phyloP scores from a whole-genome alignment of 129 eudicot genomes.

The Calendula officinalis region DNA sequence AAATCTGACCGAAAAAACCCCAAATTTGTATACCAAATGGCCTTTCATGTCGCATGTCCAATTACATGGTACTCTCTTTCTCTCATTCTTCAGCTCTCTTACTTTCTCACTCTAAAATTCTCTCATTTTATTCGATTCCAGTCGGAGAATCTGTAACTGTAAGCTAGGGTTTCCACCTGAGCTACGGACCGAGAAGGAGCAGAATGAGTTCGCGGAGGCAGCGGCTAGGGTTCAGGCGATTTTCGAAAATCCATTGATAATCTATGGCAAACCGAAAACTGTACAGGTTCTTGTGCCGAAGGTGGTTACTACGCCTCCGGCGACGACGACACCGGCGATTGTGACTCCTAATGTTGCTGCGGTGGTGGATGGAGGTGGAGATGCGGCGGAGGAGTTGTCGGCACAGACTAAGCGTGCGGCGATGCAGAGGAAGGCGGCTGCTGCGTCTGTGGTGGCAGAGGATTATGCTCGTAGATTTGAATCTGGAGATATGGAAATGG shows the following conservation, averaged over 20 bases:
- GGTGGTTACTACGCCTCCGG: slow-evolving; percentile 37
- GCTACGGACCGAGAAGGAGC: slow-evolving; percentile 39
- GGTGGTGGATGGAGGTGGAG: slow-evolving; percentile 29
- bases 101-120: slow-evolving; percentile 16
- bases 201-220: slow-evolving; percentile 43
- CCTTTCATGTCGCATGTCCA: slow-evolving; percentile 87
- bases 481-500: slow-evolving; percentile 61
- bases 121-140: slow-evolving; percentile 32
- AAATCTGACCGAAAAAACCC: slow-evolving; percentile 11
- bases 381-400: slow-evolving; percentile 47
- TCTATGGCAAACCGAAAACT: slow-evolving; percentile 34
- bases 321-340: slow-evolving; percentile 37
- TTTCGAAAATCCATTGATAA: slow-evolving; percentile 53
- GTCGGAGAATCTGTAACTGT: slow-evolving; percentile 72
- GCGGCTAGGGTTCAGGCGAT: slow-evolving; percentile 51
- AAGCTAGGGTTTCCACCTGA: slow-evolving; percentile 56
- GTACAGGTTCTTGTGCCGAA: slow-evolving; percentile 76
- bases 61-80: slow-evolving; percentile 47
- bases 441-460: slow-evolving; percentile 66
- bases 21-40: slow-evolving; percentile 43
- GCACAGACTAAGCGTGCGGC: slow-evolving; percentile 69
- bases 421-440: slow-evolving; percentile 84
- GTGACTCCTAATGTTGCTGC: slow-evolving; percentile 9
- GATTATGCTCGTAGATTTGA: slow-evolving; percentile 72
- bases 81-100: neutral